Percentiles rank a stretch among this genome's conserved stretches.
phyloP scores from a whole-genome alignment of 2,329 filamentous ascomycete species.

The Fusarium chaquense region DNA sequence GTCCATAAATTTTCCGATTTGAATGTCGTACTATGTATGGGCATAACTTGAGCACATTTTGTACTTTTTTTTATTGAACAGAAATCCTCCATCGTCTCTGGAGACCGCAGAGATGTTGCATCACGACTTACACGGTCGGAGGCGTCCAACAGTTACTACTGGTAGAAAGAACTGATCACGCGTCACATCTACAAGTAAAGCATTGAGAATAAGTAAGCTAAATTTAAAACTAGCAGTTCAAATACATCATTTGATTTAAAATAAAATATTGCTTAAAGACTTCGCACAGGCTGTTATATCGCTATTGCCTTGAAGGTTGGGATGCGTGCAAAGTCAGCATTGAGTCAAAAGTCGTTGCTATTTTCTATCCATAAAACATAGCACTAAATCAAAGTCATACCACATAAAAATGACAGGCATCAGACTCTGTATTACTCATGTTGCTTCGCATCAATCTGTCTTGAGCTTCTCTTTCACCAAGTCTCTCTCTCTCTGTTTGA shows the following conservation, averaged over 20 bases:
- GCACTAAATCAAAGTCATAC: not conserved
- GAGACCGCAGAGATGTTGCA: conserved; percentile 20
- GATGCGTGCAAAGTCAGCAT: not conserved
- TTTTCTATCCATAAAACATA: not conserved
- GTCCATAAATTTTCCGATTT: conserved; percentile 1
- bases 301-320: not conserved
- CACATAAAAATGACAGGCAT: too few species aligned
- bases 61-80: conserved; percentile 33
- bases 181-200: not conserved
- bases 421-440: too few species aligned
- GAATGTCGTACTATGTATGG: not conserved
- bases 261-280: not conserved
- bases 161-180: conserved; percentile 6
- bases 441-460: not conserved
- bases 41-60: conserved; percentile 22
- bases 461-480: not conserved
- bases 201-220: not conserved
- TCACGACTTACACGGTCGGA: conserved; percentile 48
- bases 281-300: not conserved
- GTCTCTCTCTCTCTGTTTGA: not conserved
- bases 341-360: not conserved
- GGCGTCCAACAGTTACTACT: conserved; percentile 36
- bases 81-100: conserved; percentile 1
- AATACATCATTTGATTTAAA: not conserved
- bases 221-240: rapidly evolving